These are phyloP conservation scores for Hypoxylon sp. DNA, from an alignment of 2,329 filamentous ascomycete genomes.

Conservation along the genomic window DNA sequence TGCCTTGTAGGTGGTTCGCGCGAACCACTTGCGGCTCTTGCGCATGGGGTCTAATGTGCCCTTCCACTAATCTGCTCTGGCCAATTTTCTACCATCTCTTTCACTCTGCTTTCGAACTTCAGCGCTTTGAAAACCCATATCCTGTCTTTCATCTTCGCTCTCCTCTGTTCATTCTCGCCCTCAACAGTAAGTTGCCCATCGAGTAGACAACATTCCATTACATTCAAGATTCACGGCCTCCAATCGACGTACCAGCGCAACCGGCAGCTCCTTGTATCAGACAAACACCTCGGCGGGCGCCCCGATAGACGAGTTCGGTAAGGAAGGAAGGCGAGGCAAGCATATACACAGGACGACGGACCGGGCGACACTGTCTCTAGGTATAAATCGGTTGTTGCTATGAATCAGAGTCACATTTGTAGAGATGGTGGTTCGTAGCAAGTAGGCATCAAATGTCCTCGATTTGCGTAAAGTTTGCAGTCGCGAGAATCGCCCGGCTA, in stretches of 20 bases:
- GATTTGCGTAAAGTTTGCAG: not conserved
- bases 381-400: too few relatives aligned
- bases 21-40: not conserved
- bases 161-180: not conserved
- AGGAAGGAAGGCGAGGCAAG: not conserved
- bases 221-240: not conserved
- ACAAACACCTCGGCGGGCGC: not conserved
- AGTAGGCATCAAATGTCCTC: conserved; percentile 5
- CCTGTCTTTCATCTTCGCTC: not conserved
- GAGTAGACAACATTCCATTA: not conserved
- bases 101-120: not conserved
- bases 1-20: not conserved
- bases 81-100: not conserved
- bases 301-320: not conserved
- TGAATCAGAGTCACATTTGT: not conserved
- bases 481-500: not conserved
- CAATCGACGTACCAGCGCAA: not conserved
- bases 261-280: not conserved
- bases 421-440: not conserved
- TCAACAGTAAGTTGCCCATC: not conserved
- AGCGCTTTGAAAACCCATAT: not conserved
- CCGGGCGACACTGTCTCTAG: not conserved
- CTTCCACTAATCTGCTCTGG: not conserved
- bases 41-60: not conserved
- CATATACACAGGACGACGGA: conserved; percentile 1